Base-by-base conservation (phyloP, 1,139 yeast genomes). In the Nakaseomyces glabratus region DNA sequence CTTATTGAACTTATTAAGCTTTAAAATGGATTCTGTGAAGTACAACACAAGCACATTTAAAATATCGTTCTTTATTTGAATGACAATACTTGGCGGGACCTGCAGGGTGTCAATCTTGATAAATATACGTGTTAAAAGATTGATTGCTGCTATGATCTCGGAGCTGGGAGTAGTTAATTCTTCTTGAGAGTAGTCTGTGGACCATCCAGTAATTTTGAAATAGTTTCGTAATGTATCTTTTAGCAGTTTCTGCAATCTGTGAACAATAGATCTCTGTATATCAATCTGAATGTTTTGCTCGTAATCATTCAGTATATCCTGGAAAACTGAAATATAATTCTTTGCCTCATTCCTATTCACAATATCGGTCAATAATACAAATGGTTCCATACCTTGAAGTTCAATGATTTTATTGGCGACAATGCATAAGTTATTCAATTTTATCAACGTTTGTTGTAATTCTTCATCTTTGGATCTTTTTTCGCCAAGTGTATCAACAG, bases 21-120 rank as follows among this genome's bases (percentile, higher is more conserved):
- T 74, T 32, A 81, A 62, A 33, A 81, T 66, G 37, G 73, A 71
- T 43, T 76, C 80, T 48, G 68, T 63, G 42, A 77, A 57, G 31
- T 73, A 66, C 19, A 59, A 58, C 7, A 76, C 68, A 17, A 81
- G 48, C 1, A 66, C 58, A 6, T 64, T 54, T 0, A 79, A 65
- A 2, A 78, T 57, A 20, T 53, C 53, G 34, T 65, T 61, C 19
- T 58, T 58, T 17, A 62, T 51, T 7, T 47, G 45, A 11, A 57
- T 43, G 7, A 47, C 28, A 9, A 64, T 37, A 20, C 51, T 51
- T 7, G 41, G 36, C 16, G 51, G 48, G 9, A 48, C 37, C 5
- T 44, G 41, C 6, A 42, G 63, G 39, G 17, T 63, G 39, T 20
- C 60, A 24, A 46, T 43, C 55, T 42, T 64, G 55, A 38, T 61